Percentiles rank a stretch among this genome's conserved stretches.
Evolutionary conservation across 169 alveolate genomes (phyloP).

Genomic region (Theileria luwenshuni): DNA sequence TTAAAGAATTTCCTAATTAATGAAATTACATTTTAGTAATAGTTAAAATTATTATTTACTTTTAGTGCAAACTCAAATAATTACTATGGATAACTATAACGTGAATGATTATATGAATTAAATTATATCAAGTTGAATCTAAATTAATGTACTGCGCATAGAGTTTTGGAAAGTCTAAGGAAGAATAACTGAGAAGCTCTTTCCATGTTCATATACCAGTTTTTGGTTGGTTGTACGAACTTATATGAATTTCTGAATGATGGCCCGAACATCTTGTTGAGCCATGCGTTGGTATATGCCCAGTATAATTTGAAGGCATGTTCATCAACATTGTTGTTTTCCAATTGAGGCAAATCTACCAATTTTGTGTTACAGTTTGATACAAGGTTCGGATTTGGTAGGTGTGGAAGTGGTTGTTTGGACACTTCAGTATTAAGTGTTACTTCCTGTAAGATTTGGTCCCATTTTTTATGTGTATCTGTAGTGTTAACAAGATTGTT

Average conservation of each 20-base stretch:
- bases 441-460: constrained; percentile 4
- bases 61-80: too few species aligned
- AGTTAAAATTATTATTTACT: too few species aligned
- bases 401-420: constrained; percentile 37
- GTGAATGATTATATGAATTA: too few species aligned
- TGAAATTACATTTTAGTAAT: too few species aligned
- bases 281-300: constrained; percentile 66
- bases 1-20: too few species aligned
- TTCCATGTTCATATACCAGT: constrained; percentile 61
- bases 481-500: constrained; percentile 38
- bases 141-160: constrained; percentile 43
- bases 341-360: constrained; percentile 57
- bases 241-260: constrained; percentile 13
- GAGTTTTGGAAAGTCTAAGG: constrained; percentile 52
- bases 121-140: too few species aligned
- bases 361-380: constrained; percentile 48
- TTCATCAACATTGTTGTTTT: constrained; percentile 24
- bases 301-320: constrained; percentile 61
- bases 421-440: not conserved
- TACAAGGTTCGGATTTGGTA: constrained; percentile 41
- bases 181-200: constrained; percentile 50
- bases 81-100: too few species aligned
- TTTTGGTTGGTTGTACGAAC: constrained; percentile 32
- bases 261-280: constrained; percentile 42
- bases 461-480: constrained; percentile 21